Evolutionary conservation across 2,329 filamentous ascomycete species (phyloP).

Genomic region (Penicillium corylophilum): DNA sequence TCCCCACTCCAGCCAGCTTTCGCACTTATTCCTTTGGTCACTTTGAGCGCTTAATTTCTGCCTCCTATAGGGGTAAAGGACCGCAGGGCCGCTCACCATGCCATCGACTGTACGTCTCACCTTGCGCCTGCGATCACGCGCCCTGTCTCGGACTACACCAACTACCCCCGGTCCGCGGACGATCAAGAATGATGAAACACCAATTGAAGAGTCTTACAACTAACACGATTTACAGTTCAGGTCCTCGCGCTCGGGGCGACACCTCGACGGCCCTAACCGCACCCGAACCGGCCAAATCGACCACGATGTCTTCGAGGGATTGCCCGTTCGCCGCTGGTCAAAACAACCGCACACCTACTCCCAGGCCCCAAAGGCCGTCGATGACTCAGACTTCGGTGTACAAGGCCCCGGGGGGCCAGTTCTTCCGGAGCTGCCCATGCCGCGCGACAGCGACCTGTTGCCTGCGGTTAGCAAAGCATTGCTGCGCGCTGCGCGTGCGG

Average conservation of each 20-base stretch:
- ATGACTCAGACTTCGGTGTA: constrained; percentile 49
- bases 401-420: constrained; percentile 28
- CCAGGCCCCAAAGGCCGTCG: constrained; percentile 60
- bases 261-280: constrained; percentile 49
- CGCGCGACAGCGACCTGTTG: constrained; percentile 76
- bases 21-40: neutral
- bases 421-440: constrained; percentile 79
- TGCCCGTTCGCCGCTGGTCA: constrained; percentile 89
- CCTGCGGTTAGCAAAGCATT: constrained; percentile 78
- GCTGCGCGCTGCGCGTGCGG: constrained; percentile 75
- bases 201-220: neutral
- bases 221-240: constrained; percentile 49
- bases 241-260: constrained; percentile 57
- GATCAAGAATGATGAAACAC: neutral
- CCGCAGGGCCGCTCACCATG: constrained; percentile 25
- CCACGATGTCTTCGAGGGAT: constrained; percentile 67
- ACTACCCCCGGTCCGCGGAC: neutral
- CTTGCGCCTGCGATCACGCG: constrained; percentile 4
- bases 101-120: constrained; percentile 36
- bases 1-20: neutral
- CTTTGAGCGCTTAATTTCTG: neutral
- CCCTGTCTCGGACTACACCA: constrained; percentile 1
- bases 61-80: constrained; percentile 9
- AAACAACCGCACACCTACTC: constrained; percentile 68
- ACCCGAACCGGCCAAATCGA: constrained; percentile 54